Evolutionary conservation across 768 basidiomycete genomes (phyloP).

Genomic region (Leccinellum luteum): DNA sequence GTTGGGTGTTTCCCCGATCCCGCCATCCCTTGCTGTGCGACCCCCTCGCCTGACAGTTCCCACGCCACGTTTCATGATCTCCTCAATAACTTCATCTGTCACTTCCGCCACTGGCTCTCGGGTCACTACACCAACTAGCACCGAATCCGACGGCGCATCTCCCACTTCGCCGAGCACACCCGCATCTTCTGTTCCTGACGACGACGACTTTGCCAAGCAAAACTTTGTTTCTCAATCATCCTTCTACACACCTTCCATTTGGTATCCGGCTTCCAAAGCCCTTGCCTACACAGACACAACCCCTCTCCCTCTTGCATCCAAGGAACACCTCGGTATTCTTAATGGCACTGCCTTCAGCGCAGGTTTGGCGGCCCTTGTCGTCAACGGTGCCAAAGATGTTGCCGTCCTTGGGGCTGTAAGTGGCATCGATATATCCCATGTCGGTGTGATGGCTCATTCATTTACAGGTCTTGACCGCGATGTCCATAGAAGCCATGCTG

Average conservation of each 20-base stretch:
- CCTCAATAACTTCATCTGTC: background rate
- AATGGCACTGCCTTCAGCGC: conserved; percentile 89
- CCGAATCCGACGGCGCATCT: conserved; percentile 37
- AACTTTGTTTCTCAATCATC: background rate
- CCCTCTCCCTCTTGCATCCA: conserved; percentile 66
- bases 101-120: conserved; percentile 15
- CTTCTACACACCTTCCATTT: background rate
- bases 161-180: conserved; percentile 44
- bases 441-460: background rate
- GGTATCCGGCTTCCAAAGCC: conserved; percentile 41
- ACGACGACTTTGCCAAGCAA: conserved; percentile 19
- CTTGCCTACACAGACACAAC: conserved; percentile 57
- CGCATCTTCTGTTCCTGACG: conserved; percentile 26
- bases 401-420: conserved; percentile 49
- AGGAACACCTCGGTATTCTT: conserved; percentile 77
- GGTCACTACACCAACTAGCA: conserved; percentile 13
- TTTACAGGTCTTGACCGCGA: conserved; percentile 67
- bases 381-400: conserved; percentile 69
- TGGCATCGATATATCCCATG: background rate
- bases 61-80: conserved; percentile 11
- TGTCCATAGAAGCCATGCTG: conserved; percentile 80
- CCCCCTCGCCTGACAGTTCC: conserved; percentile 11
- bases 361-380: conserved; percentile 69
- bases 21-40: conserved; percentile 1
- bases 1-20: conserved; percentile 33